Conservation (phyloP, 2,329 filamentous ascomycete genomes). For the Colletotrichum sp. region DNA sequence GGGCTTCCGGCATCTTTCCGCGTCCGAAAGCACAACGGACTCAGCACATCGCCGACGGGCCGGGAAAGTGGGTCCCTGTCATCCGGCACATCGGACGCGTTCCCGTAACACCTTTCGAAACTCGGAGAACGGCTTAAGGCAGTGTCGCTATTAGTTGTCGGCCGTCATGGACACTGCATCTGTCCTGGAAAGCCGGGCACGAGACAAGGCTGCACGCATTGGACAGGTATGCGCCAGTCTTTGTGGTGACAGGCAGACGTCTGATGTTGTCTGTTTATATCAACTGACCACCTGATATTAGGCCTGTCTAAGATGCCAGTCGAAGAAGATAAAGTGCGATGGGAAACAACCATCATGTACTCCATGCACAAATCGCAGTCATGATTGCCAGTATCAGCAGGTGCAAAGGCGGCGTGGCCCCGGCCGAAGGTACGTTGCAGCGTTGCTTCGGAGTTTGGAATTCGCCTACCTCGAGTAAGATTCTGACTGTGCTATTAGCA, state of each 20-base stretch:
- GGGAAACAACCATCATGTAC: constrained; percentile 11
- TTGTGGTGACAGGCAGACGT: not conserved
- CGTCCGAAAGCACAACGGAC: not conserved
- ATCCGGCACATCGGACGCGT: not conserved
- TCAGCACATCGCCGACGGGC: not conserved
- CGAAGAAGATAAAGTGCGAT: constrained; percentile 20
- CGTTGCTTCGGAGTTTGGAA: no score
- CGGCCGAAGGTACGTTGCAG: constrained; percentile 7
- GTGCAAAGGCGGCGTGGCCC: constrained; percentile 17
- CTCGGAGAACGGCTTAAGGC: not conserved
- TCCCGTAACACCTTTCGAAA: not conserved
- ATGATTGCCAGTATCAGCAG: constrained; percentile 16
- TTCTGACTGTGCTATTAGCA: not conserved
- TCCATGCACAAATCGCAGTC: not conserved
- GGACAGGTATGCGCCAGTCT: not conserved
- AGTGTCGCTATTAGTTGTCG: not conserved
- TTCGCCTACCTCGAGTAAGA: not conserved
- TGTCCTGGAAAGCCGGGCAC: not conserved
- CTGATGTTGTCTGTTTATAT: not conserved
- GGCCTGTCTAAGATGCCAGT: constrained; percentile 20
- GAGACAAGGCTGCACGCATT: constrained; percentile 1
- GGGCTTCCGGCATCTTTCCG: not conserved
- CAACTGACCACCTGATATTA: not conserved
- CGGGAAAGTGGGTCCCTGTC: not conserved
- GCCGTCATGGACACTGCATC: constrained; percentile 5